Percentiles rank a stretch among this genome's conserved stretches.
These are phyloP conservation scores for Babesia divergens DNA, from an alignment of 169 alveolate genomes.

Conservation along the genomic window DNA sequence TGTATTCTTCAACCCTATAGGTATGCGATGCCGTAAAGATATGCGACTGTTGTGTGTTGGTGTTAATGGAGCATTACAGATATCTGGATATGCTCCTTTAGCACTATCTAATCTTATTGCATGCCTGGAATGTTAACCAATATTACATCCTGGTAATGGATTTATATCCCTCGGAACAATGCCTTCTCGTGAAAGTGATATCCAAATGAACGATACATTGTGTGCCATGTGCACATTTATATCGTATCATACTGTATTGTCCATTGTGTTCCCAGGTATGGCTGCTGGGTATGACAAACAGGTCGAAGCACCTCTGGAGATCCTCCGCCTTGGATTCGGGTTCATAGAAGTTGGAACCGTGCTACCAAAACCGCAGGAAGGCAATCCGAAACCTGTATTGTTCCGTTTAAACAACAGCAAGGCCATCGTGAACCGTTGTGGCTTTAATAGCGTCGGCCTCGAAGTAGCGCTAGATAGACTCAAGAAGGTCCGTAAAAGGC, in stretches of 20 bases:
- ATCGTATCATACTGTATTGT: not conserved
- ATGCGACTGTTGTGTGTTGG: no score
- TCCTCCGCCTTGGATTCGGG: conserved; percentile 81
- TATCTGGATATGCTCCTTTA: no score
- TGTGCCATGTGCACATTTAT: not conserved
- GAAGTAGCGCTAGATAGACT: conserved; percentile 72
- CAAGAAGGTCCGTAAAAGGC: conserved; percentile 59
- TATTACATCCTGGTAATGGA: no score
- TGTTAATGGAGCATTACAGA: no score
- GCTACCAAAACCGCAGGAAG: conserved; percentile 81
- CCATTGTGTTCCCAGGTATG: conserved; percentile 61
- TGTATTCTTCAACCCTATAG: conserved; percentile 58
- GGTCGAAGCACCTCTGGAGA: conserved; percentile 73
- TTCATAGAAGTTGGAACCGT: conserved; percentile 84
- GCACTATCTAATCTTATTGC: no score
- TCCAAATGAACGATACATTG: no score
- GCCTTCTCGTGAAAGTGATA: no score
- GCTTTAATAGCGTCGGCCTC: conserved; percentile 81
- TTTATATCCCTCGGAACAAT: no score
- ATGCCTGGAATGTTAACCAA: not conserved
- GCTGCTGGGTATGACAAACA: conserved; percentile 87
- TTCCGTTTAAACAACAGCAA: conserved; percentile 72
- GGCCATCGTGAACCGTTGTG: conserved; percentile 79
- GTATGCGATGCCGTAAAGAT: no score
- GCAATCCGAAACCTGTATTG: conserved; percentile 80